These are phyloP conservation scores for Rhinocladiella mackenziei DNA, from an alignment of 2,329 filamentous ascomycete species.

Conservation along the genomic window DNA sequence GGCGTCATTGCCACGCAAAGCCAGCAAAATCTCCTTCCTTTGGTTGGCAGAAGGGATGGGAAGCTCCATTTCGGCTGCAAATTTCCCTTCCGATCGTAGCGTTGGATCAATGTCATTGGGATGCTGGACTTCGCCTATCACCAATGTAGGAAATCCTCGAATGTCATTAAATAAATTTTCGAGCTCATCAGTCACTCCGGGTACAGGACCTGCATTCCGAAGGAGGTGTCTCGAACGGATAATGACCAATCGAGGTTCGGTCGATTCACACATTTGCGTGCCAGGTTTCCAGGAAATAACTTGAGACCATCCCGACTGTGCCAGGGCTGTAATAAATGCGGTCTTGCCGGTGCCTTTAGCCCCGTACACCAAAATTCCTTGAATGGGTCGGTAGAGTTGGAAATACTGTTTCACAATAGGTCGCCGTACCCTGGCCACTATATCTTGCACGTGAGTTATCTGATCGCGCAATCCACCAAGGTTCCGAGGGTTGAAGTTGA, in stretches of 20 bases:
- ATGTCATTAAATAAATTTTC: constrained; percentile 37
- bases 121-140: constrained; percentile 72
- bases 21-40: constrained; percentile 69
- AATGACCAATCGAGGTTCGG: constrained; percentile 23
- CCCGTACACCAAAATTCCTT: constrained; percentile 71
- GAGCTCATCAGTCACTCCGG: constrained; percentile 39
- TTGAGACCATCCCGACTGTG: constrained; percentile 64
- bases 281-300: constrained; percentile 48
- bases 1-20: constrained; percentile 49
- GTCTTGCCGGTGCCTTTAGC: constrained; percentile 82
- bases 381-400: constrained; percentile 34
- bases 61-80: constrained; percentile 66
- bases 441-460: constrained; percentile 18
- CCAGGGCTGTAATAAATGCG: constrained; percentile 65
- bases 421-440: constrained; percentile 18
- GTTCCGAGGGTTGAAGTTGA: constrained; percentile 16
- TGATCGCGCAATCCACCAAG: constrained; percentile 23
- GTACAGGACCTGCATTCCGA: constrained; percentile 31
- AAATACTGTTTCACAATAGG: constrained; percentile 12
- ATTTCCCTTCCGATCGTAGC: constrained; percentile 61
- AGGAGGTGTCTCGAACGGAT: constrained; percentile 13
- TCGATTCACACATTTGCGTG: constrained; percentile 49
- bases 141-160: constrained; percentile 57
- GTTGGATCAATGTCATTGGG: constrained; percentile 66
- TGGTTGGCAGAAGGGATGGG: constrained; percentile 70